Base-by-base conservation (phyloP, 208 protist species). In the Strigomonas culicis region DNA sequence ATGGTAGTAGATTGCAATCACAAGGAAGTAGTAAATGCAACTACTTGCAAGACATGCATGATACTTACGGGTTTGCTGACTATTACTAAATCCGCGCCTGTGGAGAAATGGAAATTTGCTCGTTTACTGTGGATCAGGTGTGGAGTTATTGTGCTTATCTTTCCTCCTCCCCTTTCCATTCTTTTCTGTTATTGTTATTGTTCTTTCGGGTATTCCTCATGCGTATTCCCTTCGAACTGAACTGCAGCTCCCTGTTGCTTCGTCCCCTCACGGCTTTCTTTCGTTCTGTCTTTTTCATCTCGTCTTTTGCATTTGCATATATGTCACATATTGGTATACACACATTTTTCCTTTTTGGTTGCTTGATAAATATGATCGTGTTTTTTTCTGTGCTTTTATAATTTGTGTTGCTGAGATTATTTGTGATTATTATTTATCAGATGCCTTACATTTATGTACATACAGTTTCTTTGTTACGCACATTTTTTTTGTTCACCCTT, bases 11-110 rank as follows among this genome's bases (percentile, higher is more conserved):
- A 32, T 59, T 58, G 24, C 55, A 70, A 39, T 77, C 72, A 28
- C 66, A 59, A 39, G 49, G 17, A 27, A 44, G 31, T 34, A 31
- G 34, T 22, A 51, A 65, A 28, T 57, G 39, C n/a, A 59, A 68
- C 32, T 79, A 67, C 27, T 57, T 76, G 13, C 44, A 74, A 6
- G 73, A 80, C 32, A 58, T 79, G 41, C 58, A 75, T 15, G 74
- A 84, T 34, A 28, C 63, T 8, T 88, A 82, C 31, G 72, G 68
- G 10, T 68, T 82, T 13, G 66, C 75, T 58, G 52, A 74, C 34
- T 77, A 68, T 63, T 58, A 58, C 52, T 58, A 58, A 36, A 17
- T 32, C n/a, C n/a, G n/a, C n/a, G n/a, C n/a, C n/a, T n/a, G n/a
- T n/a, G n/a, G n/a, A 41, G 8, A 41, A 41, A 41, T 6, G 13